These are phyloP conservation scores for Dioscorea zingiberensis DNA, from an alignment of 106 monocot genomes.

Conservation along the genomic window DNA sequence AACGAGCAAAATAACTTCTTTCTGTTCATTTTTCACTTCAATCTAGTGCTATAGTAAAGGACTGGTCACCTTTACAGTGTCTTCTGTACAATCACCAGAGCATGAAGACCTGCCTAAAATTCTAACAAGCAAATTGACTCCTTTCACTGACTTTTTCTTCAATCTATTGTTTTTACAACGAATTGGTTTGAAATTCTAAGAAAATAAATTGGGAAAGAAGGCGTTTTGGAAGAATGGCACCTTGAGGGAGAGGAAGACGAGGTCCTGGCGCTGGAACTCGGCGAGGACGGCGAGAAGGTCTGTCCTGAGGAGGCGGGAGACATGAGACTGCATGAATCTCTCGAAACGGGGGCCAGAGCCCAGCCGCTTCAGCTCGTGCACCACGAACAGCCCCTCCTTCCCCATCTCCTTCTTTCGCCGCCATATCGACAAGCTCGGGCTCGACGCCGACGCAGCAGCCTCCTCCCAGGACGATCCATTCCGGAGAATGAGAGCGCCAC, in stretches of 20 bases:
- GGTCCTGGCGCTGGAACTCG: conserved; percentile 88
- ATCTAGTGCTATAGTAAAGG: too few species aligned
- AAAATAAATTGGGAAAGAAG: too few species aligned
- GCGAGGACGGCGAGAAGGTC: conserved; percentile 87
- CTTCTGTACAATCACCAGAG: too few species aligned
- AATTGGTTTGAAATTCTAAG: too few species aligned
- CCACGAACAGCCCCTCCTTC: conserved; percentile 87
- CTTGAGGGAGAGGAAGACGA: conserved; percentile 78
- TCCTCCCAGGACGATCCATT: too few species aligned
- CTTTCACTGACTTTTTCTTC: too few species aligned
- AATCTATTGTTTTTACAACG: too few species aligned
- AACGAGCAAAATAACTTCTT: too few species aligned
- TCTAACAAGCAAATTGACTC: too few species aligned
- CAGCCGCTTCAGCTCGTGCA: conserved; percentile 87
- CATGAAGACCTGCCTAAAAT: too few species aligned
- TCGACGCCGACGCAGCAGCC: conserved; percentile 35
- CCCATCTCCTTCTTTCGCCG: conserved; percentile 99
- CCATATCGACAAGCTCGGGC: conserved; percentile 95
- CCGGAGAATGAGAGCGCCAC: not conserved
- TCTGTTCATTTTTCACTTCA: too few species aligned
- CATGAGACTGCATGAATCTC: conserved; percentile 70
- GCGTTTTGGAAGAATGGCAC: conserved; percentile 7
- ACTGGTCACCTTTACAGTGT: too few species aligned
- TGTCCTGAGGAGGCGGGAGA: conserved; percentile 75
- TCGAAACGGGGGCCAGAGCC: conserved; percentile 35